Base-by-base conservation (phyloP, 73 alveolate genomes). In the Diophrys appendiculata region DNA sequence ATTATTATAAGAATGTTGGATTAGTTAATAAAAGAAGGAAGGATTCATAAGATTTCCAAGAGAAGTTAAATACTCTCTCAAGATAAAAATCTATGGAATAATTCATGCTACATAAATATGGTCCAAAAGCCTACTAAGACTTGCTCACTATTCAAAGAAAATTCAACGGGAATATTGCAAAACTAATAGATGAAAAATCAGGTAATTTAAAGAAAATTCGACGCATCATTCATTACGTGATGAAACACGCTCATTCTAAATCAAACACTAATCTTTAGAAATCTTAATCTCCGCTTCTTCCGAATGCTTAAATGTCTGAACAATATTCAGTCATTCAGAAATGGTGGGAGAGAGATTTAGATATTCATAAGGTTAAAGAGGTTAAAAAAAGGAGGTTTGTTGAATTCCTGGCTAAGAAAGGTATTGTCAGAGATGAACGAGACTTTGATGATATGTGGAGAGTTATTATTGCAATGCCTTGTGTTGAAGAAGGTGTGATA, bases 391-490 rank as follows among this genome's bases (percentile, higher is more conserved):
- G 18, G 18, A 18, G 18, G 18, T 43, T 43, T 11, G 60, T 43
- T 43, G 18, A 11, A 11, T 18, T 43, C 60, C 18, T 5, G n/a
- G 18, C 18, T 11, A 43, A 43, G 60, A 43, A 43, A 18, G 60
- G 60, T 11, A 18, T 43, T 11, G 60, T 43, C 60, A 43, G 60
- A 43, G 60, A 43, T 43, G 60, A 43, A 43, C 5, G 60, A 43
- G 60, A 43, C 18, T 43, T 43, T 43, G 60, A 43, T 43, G 60
- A 43, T 43, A 43, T 43, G 60, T 43, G 60, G 60, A 43, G 60
- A 43, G 60, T 43, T 18, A 43, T 43, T 18, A 5, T 43, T 18
- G 60, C n/a, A 18, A 43, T 11, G 60, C 5, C 60, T 11, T 43
- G 18, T 5, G 18, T 43, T 43, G 60, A 43, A 43, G 5, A 43